Conservation (phyloP, 2,329 filamentous ascomycete genomes). For the Botrytis porri region DNA sequence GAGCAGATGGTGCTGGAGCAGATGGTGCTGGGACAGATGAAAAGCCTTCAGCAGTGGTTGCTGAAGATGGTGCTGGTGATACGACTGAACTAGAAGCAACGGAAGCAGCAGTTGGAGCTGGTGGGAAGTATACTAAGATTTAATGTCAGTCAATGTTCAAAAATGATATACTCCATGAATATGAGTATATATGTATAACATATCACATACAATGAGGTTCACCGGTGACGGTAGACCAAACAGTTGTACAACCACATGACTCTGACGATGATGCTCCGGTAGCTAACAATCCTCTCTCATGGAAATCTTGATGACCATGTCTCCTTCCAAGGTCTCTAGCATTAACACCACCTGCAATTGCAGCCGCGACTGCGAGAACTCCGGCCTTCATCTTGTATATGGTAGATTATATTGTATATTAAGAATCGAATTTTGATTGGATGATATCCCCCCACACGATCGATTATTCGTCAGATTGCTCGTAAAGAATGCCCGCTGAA, state of each 20-base stretch:
- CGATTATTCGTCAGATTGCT: slow-evolving; percentile 24
- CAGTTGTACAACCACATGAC: slow-evolving; percentile 69
- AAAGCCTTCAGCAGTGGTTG: slow-evolving; percentile 8
- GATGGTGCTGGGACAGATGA: slow-evolving; percentile 16
- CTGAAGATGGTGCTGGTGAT: neutral
- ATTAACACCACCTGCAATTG: slow-evolving; percentile 54
- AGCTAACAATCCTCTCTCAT: slow-evolving; percentile 45
- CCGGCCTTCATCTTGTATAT: slow-evolving; percentile 69
- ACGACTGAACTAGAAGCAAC: slow-evolving; percentile 23
- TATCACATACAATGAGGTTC: slow-evolving; percentile 58
- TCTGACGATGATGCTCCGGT: slow-evolving; percentile 38
- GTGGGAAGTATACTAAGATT: slow-evolving; percentile 31
- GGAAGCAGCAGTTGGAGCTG: slow-evolving; percentile 29
- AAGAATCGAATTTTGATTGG: slow-evolving; percentile 12
- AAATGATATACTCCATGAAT: neutral
- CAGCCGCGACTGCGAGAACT: slow-evolving; percentile 62
- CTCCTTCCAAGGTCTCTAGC: slow-evolving; percentile 50
- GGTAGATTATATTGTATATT: slow-evolving; percentile 27
- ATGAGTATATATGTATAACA: slow-evolving; percentile 1
- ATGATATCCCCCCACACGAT: neutral
- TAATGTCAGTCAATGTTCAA: neutral
- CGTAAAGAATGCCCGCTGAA: slow-evolving; percentile 72
- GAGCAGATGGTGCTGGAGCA: neutral
- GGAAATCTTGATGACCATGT: slow-evolving; percentile 58
- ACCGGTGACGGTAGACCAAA: slow-evolving; percentile 69